Percentiles rank a stretch among this genome's conserved stretches.
Evolutionary conservation across 176 grass and related monocot genomes (phyloP).

Genomic region (Bromus sterilis): DNA sequence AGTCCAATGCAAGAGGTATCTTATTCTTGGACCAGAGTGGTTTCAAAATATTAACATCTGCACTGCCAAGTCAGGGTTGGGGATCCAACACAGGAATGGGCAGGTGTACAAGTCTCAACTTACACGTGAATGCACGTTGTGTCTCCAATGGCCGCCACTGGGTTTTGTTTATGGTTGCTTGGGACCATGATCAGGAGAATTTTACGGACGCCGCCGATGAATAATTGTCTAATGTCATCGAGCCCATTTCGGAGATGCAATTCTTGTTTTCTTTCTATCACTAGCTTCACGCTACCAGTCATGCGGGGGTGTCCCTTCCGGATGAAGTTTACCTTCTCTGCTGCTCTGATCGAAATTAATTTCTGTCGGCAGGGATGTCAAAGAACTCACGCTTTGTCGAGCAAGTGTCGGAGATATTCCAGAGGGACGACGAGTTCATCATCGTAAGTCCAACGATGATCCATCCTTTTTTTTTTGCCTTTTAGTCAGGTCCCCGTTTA

Average conservation of each 20-base stretch:
- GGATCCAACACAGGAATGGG: too few species aligned
- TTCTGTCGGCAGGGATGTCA: conserved; percentile 21
- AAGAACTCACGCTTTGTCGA: conserved; percentile 57
- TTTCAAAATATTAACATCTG: not conserved
- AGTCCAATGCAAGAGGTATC: not conserved
- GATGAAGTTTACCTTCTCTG: too few species aligned
- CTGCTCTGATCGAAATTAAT: not conserved
- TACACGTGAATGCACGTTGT: not conserved
- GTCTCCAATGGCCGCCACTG: not conserved
- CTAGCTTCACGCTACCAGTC: not conserved
- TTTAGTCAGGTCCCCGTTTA: too few species aligned
- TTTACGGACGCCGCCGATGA: not conserved
- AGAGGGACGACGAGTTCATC: conserved; percentile 57
- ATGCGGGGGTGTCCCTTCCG: not conserved
- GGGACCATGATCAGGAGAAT: not conserved
- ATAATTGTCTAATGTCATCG: not conserved
- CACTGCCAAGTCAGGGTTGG: not conserved
- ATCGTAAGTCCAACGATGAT: conserved; percentile 26
- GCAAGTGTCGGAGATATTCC: conserved; percentile 45
- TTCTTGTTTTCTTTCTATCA: not conserved
- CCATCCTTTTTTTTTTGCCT: not conserved
- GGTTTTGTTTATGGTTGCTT: not conserved
- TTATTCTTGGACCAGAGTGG: not conserved
- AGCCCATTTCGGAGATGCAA: not conserved
- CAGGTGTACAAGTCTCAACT: not conserved